phyloP scores from a whole-genome alignment of 179 eudicot genomes.

The Sideroxylon spinosum region DNA sequence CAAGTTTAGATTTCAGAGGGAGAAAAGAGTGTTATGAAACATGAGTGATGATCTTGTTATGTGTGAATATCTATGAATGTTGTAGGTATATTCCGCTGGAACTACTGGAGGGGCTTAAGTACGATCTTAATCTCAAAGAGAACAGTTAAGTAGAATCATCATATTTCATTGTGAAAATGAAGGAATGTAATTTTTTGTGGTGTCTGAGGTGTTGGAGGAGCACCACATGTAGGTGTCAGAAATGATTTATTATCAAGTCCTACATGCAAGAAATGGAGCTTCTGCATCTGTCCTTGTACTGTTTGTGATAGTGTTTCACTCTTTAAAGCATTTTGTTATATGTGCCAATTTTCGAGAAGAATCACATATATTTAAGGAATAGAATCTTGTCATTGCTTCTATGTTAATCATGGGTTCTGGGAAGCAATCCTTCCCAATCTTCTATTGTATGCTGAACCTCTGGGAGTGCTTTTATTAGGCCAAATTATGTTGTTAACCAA shows the following conservation, averaged over 20 bases:
- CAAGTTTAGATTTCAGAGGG: background rate
- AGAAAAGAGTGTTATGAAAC: background rate
- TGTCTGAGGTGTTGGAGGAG: background rate
- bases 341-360: background rate
- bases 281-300: background rate
- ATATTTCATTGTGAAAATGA: background rate
- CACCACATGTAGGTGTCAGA: background rate
- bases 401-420: background rate
- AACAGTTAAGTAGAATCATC: background rate
- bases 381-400: background rate
- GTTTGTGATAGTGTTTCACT: background rate
- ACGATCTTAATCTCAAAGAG: background rate
- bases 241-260: background rate
- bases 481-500: background rate
- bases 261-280: background rate
- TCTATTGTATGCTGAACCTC: background rate
- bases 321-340: background rate
- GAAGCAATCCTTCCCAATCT: slow-evolving; percentile 2
- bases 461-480: background rate
- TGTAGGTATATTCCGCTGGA: background rate
- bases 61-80: background rate
- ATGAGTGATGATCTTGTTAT: background rate
- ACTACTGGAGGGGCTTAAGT: background rate
- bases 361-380: background rate
- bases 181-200: background rate